Percentiles rank a stretch among this genome's conserved stretches.
Conservation (phyloP, 257 asterid species). For the Rubia yunnanensis region DNA sequence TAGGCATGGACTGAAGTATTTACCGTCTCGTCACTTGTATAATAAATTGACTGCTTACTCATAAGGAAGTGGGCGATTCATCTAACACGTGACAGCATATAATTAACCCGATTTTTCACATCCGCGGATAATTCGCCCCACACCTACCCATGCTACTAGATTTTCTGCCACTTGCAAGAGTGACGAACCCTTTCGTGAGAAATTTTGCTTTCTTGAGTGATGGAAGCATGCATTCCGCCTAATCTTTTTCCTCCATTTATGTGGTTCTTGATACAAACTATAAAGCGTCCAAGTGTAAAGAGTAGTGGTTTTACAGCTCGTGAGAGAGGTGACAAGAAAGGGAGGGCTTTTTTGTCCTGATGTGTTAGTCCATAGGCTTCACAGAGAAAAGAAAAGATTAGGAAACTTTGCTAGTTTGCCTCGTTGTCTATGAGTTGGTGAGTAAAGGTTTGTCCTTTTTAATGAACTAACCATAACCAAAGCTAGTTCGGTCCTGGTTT, state of each 20-base stretch:
- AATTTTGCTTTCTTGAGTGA: neutral
- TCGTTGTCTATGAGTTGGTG: constrained; percentile 30
- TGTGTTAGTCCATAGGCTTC: constrained; percentile 20
- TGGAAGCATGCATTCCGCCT: neutral
- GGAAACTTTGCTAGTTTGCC: constrained; percentile 26
- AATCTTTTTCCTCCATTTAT: neutral
- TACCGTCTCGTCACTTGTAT: too few relatives aligned
- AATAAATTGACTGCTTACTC: too few relatives aligned
- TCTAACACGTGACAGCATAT: too few relatives aligned
- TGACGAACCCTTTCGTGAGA: neutral
- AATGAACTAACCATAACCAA: constrained; percentile 31
- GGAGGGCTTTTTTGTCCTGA: constrained; percentile 44
- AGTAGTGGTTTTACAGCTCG: constrained; percentile 38
- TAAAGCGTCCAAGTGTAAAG: neutral
- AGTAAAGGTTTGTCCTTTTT: constrained; percentile 20
- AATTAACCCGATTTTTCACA: too few relatives aligned
- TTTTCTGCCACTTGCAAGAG: neutral
- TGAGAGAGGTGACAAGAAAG: constrained; percentile 27
- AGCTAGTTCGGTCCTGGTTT: constrained; percentile 22
- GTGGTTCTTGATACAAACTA: neutral
- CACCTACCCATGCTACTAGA: too few relatives aligned
- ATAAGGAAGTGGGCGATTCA: too few relatives aligned
- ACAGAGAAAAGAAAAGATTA: constrained; percentile 19
- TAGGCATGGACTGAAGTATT: too few relatives aligned
- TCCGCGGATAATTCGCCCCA: too few relatives aligned